Conservation (phyloP, 2,329 filamentous ascomycete species). For the Fusarium ambrosium region DNA sequence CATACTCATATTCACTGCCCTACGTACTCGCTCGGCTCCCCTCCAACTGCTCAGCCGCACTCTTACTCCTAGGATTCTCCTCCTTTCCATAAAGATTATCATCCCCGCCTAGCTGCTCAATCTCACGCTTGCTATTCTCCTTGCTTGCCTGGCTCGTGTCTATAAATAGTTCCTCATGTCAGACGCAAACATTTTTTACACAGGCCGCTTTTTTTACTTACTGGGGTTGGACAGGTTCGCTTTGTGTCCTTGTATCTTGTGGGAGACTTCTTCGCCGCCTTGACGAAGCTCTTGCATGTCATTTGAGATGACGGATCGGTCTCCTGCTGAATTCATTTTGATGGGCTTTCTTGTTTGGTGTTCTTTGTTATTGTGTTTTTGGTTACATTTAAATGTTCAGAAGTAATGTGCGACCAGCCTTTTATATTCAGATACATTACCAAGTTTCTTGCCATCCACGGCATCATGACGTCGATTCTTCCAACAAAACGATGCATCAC, state of each 20-base stretch:
- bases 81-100: conserved; percentile 58
- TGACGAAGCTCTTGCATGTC: conserved; percentile 57
- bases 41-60: conserved; percentile 55
- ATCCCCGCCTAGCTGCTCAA: conserved; percentile 59
- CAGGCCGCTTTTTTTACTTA: conserved; percentile 31
- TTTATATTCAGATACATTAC: conserved; percentile 13
- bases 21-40: conserved; percentile 50
- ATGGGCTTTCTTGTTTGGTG: neutral
- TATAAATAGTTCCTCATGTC: conserved; percentile 28
- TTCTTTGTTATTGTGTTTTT: neutral
- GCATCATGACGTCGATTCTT: conserved; percentile 34
- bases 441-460: neutral
- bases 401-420: neutral
- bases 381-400: too few species aligned
- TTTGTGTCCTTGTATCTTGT: conserved; percentile 57
- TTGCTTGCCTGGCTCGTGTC: conserved; percentile 62
- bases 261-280: conserved; percentile 46
- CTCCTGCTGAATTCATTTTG: conserved; percentile 51
- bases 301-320: conserved; percentile 56
- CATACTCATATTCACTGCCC: neutral
- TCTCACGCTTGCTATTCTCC: conserved; percentile 56
- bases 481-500: neutral
- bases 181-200: neutral
- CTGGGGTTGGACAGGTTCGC: conserved; percentile 63
- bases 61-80: conserved; percentile 58